Percentiles rank a stretch among this genome's conserved stretches.
phyloP scores from a whole-genome alignment of 177 flowering plant genomes.

The Telopea speciosissima region DNA sequence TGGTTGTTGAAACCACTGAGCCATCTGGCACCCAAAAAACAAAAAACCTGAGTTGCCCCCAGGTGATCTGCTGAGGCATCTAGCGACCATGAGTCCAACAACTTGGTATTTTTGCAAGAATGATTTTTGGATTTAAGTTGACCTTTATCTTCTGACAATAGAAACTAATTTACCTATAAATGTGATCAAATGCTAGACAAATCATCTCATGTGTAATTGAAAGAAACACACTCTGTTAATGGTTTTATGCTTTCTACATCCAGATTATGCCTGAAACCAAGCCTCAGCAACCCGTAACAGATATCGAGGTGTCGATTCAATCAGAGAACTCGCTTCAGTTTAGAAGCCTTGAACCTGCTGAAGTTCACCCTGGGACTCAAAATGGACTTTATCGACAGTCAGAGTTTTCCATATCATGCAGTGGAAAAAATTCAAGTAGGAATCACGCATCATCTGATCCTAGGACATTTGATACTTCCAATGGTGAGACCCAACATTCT shows the following conservation, averaged over 20 bases:
- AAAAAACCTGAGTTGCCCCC: no score
- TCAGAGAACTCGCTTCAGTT: slow-evolving; percentile 25
- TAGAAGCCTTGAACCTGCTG: slow-evolving; percentile 22
- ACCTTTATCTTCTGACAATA: not conserved
- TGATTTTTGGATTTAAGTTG: no score
- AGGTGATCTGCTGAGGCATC: no score
- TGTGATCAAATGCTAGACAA: not conserved
- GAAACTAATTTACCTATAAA: no score
- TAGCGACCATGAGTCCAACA: no score
- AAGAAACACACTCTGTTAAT: not conserved
- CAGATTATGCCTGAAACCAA: slow-evolving; percentile 27
- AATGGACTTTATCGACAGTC: slow-evolving; percentile 18
- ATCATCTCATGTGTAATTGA: not conserved
- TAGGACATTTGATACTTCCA: slow-evolving; percentile 19
- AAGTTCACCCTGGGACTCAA: slow-evolving; percentile 21
- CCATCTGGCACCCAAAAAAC: no score
- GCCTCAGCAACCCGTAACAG: slow-evolving; percentile 37
- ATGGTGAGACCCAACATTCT: slow-evolving; percentile 32
- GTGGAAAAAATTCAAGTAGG: slow-evolving; percentile 23
- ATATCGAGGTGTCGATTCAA: slow-evolving; percentile 36
- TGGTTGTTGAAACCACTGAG: no score
- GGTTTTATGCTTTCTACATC: slow-evolving; percentile 9
- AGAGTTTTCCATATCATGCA: slow-evolving; percentile 25
- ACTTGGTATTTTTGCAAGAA: no score
- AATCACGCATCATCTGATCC: slow-evolving; percentile 16